Base-by-base conservation (phyloP, 768 basidiomycete genomes). In the Cystoderma amianthinum region DNA sequence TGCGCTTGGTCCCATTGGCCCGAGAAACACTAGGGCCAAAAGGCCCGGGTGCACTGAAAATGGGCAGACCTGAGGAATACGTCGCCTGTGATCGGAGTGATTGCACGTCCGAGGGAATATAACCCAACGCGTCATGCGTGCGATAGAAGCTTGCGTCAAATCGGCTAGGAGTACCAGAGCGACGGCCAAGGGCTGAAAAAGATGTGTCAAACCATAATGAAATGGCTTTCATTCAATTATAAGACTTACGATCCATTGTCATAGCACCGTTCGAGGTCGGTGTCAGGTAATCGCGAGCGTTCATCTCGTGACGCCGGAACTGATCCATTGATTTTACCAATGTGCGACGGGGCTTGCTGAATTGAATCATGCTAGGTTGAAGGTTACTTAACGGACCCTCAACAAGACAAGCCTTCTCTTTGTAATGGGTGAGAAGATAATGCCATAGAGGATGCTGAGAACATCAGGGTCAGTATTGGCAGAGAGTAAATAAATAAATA, bases 301-400 rank as follows among this genome's bases (percentile, higher is more conserved):
- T 87, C 16, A 89, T 87, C 60, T 97, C 94, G 56, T 95, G 90
- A 38, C 94, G 80, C 43, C 89, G 84, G 76, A 89, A 94, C 44
- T 86, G 88, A 48, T 95, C 90, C 80, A 92, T 85, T 12, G 89
- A 85, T 61, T 93, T 93, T 49, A 74, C 77, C 28, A 94, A 76
- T 3, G 91, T 78, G 41, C 92, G 84, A 43, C 92, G 80, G 22
- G 96, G 96, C 65, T 96, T 94, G 74, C 90, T 93, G 71, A 99
- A 97, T 59, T 98, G 96, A 45, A 99, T 99, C 94, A 99, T 95
- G 64, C 92, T 95, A 4, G 91, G 73, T 59, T 98, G 96, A 24
- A 99, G 69, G 64, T 99, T 98, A 63, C 80, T 97, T 35, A 99
- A 71, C 2, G 96, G 91, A 1, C 96, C 96, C 58, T 99, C 96